Percentiles rank a stretch among this genome's conserved stretches.
Evolutionary conservation across 345 rosid genomes (phyloP).

Genomic region (Geranium rotundifolium): DNA sequence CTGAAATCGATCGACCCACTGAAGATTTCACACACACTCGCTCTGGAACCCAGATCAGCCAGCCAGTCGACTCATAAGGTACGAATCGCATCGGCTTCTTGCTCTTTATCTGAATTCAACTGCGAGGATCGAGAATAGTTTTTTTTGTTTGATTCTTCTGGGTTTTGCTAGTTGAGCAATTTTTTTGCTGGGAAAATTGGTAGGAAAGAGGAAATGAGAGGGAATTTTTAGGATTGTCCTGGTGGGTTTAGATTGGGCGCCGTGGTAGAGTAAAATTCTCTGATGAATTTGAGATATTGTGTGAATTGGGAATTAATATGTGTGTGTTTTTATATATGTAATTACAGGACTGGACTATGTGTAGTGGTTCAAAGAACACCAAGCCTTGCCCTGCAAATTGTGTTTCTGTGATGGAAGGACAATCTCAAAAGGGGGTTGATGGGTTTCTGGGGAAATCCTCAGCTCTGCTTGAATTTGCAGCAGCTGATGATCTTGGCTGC

Average conservation of each 20-base stretch:
- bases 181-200: not conserved
- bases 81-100: not conserved
- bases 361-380: constrained; percentile 37
- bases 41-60: too few species aligned
- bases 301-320: constrained; percentile 4
- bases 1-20: not conserved
- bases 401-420: constrained; percentile 31
- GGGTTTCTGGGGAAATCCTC: constrained; percentile 14
- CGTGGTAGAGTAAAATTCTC: too few species aligned
- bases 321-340: constrained; percentile 5
- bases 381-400: constrained; percentile 20
- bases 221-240: too few species aligned
- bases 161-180: not conserved
- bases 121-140: too few species aligned
- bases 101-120: not conserved
- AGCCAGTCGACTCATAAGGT: not conserved
- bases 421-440: constrained; percentile 19
- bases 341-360: constrained; percentile 48
- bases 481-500: constrained; percentile 47
- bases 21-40: not conserved
- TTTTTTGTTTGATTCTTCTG: not conserved
- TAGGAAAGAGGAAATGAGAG: not conserved
- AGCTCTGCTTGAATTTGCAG: constrained; percentile 68
- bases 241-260: too few species aligned
- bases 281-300: not conserved